Base-by-base conservation (phyloP, 495 filamentous ascomycete genomes). In the Lophiotrema nucula region DNA sequence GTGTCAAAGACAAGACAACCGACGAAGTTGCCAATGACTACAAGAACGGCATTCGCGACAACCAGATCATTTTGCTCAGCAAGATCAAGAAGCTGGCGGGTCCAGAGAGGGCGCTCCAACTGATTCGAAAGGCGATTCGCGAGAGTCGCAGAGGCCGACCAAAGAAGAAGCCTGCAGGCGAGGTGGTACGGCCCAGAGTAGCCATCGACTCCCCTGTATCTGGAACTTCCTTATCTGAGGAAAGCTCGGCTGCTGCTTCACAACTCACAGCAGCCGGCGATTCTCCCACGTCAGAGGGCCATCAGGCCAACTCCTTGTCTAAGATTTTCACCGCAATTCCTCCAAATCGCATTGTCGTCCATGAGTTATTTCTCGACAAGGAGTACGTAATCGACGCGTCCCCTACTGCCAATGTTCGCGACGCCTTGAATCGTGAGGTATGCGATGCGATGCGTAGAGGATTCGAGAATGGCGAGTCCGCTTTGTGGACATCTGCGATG, bases 301-400 rank as follows among this genome's bases (percentile, higher is more conserved):
- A 59, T 19, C 62, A 65, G 39, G 78, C 78, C 4, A 78, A 73
- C 55, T 62, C 62, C 31, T 55, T 72, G 28, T 65, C 64, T 50
- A 72, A 73, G 47, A 71, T 83, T 8, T 77, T 84, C 31, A 83
- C 83, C 15, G 73, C 88, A 24, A 76, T 97, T 27, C 91, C 92
- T 2, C 83, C 87, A 61, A 98, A 97, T 67, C 79, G 93, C 38
- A 75, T 87, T 22, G 74, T 98, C 37, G 85, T 95, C 3, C 93
- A 97, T 69, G 93, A 97, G 69, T 77, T 98, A 22, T 85, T 92
- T 28, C 88, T 98, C 62, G 92, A 97, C 69, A 88, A 86, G 64
- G 86, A 93, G 61, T 98, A 79, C 64, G 78, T 77, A 52, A 78
- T 88, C 15, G 80, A 84, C 71, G 46, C 66, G 11, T 58, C 65